Evolutionary conservation across 495 filamentous ascomycete species (phyloP), one percentile per base, ranked within the genome.

Genomic region (Aspergillus asperescens): DNA sequence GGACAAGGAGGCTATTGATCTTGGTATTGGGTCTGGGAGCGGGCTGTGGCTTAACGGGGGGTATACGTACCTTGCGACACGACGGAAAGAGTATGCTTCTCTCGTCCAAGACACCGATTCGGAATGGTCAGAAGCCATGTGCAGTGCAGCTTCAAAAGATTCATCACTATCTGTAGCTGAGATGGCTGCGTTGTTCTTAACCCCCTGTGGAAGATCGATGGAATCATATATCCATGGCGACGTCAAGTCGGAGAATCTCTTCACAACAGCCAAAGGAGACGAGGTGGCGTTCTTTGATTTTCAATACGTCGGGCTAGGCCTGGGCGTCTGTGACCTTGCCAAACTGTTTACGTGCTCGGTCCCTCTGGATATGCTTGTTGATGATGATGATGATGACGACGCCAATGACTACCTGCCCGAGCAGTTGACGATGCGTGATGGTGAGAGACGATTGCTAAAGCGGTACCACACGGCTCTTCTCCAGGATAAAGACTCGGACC

Each of bases 241-340:
- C 19, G 69, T 72, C 42, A 72, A 72, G 54, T 72, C 67, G 1
- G 69, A 72, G 54, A 72, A 72, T 48, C 67, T 72, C n/a, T 72
- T 72, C 51, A 72, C 67, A 6, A 65, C 57, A 1, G 31, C n/a
- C 0, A 46, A 35, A 0, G 67, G 66, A 15, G 59, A 66, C 6
- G 7, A 57, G 20, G 69, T 72, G 16, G 69, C 67, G 1, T 72
- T 72, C 50, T 72, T 69, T 42, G 69, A 72, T 37, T 72, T 72
- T 13, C 69, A 72, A 39, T 72, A 72, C 22, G 64, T 69, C 31
- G 69, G 69, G 8, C 55, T 69, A 5, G 69, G 69, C 0, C 41
- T 72, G 4, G 69, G 69, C 24, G 69, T 69, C 13, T 72, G 67
- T 51, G 69, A 72, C 42, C 62, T 72, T 3, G 69, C 69, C 25